Evolutionary conservation across 164 flowering plant genomes (phyloP), one percentile per base, ranked within the genome.

Genomic region (Aristolochia californica): DNA sequence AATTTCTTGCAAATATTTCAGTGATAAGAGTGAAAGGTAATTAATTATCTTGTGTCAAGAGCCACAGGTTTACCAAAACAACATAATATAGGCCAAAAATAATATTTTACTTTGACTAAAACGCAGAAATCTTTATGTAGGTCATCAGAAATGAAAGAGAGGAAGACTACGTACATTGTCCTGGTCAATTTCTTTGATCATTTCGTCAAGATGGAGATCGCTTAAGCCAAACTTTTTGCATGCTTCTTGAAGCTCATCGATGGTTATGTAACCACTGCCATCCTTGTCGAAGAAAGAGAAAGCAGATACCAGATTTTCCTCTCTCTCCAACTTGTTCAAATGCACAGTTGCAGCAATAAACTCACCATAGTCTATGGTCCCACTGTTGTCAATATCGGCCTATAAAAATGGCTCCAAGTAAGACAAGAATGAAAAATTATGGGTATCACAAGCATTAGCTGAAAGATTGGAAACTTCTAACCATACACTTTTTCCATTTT

Each of bases 381-480:
- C 94, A 53, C 69, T 84, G 68, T 80, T 85, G 75, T 88, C 96
- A 53, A 85, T 74, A 69, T 88, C 96, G 53, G 96, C 94, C 96
- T 88, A 77, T 68, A 61, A 66, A 48, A 45, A 15, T 47, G 24
- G 44, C 27, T 48, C 57, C 40, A 34, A 34, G 40, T 4, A 34
- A 23, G 21, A 49, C 22, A 55, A 43, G 56, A 11, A 28, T 40
- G 18, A 34, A n/a, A 54, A 13, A 20, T n/a, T 17, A 17, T 47
- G 12, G 50, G 50, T 13, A 0, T 5, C 50, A 5, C 50, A 47
- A 0, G 18, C 40, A 34, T 7, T 2, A 34, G 10, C 7, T 1
- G 40, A 2, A 34, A 34, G 40, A 8, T 7, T 12, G 1, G 10
- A 34, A 34, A 3, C 40, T 34, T 34, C 10, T 7, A 34, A 2